These are phyloP conservation scores for Avena atlantica DNA, from an alignment of 176 grass and related monocot genomes.

Conservation along the genomic window DNA sequence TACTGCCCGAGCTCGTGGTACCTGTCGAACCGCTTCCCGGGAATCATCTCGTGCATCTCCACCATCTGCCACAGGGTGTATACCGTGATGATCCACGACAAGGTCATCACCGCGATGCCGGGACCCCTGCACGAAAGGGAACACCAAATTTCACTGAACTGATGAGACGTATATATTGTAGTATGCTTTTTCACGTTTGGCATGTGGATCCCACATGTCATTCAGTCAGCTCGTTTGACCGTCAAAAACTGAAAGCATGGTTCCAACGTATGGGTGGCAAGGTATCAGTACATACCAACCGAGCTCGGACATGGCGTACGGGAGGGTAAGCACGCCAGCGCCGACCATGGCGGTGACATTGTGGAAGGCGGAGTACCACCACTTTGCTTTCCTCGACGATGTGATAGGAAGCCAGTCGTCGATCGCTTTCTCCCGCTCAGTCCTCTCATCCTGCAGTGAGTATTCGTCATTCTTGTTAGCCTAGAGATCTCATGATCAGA, in stretches of 20 bases:
- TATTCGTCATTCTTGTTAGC: not conserved
- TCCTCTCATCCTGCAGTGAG: constrained; percentile 4
- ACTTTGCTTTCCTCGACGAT: constrained; percentile 84
- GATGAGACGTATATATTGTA: too few species aligned
- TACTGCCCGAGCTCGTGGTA: constrained; percentile 78
- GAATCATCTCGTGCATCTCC: constrained; percentile 84
- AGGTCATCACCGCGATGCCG: constrained; percentile 69
- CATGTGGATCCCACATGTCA: not conserved
- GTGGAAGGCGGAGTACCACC: constrained; percentile 98
- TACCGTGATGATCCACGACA: constrained; percentile 84
- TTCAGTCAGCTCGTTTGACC: too few species aligned
- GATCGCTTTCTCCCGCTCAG: constrained; percentile 46
- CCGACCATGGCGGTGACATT: constrained; percentile 99
- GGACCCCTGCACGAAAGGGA: constrained; percentile 50
- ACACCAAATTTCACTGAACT: not conserved
- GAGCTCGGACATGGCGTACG: constrained; percentile 77
- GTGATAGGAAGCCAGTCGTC: constrained; percentile 92
- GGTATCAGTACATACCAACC: constrained; percentile 13
- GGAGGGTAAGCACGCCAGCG: constrained; percentile 86
- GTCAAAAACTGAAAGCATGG: not conserved
- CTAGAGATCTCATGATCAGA: not conserved
- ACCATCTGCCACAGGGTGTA: constrained; percentile 96
- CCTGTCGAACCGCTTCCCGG: constrained; percentile 70
- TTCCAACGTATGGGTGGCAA: not conserved
- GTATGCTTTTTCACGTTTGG: too few species aligned